Base-by-base conservation (phyloP, 768 basidiomycete genomes). In the Crepidotus variabilis region DNA sequence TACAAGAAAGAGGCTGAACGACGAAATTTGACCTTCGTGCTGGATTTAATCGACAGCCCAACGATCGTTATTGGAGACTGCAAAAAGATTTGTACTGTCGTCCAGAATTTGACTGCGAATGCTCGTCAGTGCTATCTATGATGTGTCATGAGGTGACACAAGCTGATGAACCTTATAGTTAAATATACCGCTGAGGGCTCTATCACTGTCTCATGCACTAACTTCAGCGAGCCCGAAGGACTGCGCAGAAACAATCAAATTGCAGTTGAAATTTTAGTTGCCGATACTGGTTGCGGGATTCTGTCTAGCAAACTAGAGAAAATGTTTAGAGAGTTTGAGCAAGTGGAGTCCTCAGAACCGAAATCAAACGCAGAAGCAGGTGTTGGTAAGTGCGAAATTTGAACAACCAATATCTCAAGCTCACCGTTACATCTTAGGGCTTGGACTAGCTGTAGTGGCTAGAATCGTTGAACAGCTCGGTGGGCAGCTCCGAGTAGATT, bases 311-410 rank as follows among this genome's bases (percentile, higher is more conserved):
- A 86, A 67, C 75, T 92, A 16, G 86, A 88, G 65, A 83, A 79
- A 52, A 88, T 92, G 51, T 92, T 92, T 70, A 75, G 88, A 57
- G 87, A 90, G 57, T 87, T 93, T 53, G 88, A 91, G 68, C 85
- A 88, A 60, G 86, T 90, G 8, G 88, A 88, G 63, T 78, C 75
- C 1, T 70, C 74, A 18, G 73, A 78, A 52, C 65, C 77, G 8
- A 75, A 69, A 60, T 62, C 68, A 20, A 66, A 61, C 43, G 63
- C 62, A 11, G 74, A 72, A 33, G 65, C 71, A 20, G 83, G 83
- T 8, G 75, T 85, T 35, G 84, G 83, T 81, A 59, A 49, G 75
- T 54, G 11, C 39, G 5, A 14, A 11, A 11, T 14, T 11, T 11
- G 11, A 20, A 21, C 20, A 45, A 22, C n/a, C 24, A 52, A 46